These are phyloP conservation scores for Cucumis melo DNA, from an alignment of 306 rosid species.

Conservation along the genomic window DNA sequence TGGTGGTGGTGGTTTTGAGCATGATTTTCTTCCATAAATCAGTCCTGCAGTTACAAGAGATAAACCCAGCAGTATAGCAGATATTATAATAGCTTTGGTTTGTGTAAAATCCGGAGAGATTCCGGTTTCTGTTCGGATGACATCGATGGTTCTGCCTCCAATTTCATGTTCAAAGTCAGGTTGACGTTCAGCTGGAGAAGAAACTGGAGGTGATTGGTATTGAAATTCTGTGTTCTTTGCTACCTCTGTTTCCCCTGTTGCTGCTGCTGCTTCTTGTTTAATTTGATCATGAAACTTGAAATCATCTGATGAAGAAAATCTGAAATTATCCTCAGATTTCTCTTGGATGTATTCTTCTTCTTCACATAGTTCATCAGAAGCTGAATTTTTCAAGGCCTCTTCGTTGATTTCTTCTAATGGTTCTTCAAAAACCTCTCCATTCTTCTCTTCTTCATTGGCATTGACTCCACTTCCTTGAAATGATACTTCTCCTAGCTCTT, in stretches of 20 bases:
- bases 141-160: not conserved
- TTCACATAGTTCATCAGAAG: not conserved
- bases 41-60: slow-evolving; percentile 15
- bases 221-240: not conserved
- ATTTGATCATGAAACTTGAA: not conserved
- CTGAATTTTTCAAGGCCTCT: not conserved
- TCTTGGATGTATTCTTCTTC: not conserved
- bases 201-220: not conserved
- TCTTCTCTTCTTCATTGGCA: not conserved
- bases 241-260: not conserved
- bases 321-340: not conserved
- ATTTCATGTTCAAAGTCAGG: not conserved
- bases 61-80: slow-evolving; percentile 22
- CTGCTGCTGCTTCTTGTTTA: not conserved
- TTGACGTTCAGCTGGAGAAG: not conserved
- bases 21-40: slow-evolving; percentile 19
- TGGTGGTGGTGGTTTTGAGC: not conserved
- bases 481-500: not conserved
- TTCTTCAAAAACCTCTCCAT: not conserved
- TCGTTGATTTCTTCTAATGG: not conserved
- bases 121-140: not conserved
- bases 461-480: not conserved
- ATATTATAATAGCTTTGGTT: slow-evolving; percentile 7
- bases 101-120: not conserved
- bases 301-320: not conserved